Percentiles rank a stretch among this genome's conserved stretches.
Conservation (phyloP, 345 rosid genomes). For the Populus alba region DNA sequence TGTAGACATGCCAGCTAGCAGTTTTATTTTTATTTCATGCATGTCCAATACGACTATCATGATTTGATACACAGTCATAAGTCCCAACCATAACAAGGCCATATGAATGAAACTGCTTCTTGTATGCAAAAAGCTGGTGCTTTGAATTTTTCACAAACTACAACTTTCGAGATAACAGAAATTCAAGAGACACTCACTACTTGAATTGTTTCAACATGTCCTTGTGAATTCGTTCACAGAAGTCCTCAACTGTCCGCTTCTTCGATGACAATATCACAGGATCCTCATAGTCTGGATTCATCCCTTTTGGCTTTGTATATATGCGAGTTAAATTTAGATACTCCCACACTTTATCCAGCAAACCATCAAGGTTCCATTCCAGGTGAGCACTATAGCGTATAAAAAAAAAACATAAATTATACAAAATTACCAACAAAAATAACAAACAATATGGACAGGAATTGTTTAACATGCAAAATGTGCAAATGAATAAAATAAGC, state of each 20-base stretch:
- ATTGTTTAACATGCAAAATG: no score
- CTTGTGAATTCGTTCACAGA: conserved; percentile 81
- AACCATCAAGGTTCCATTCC: conserved; percentile 97
- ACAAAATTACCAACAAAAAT: not conserved
- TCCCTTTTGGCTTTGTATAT: conserved; percentile 91
- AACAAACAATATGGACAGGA: no score
- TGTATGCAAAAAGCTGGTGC: no score
- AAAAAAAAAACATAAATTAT: not conserved
- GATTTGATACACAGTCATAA: no score
- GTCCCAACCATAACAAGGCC: no score
- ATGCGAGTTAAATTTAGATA: conserved; percentile 87
- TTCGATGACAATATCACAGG: conserved; percentile 89
- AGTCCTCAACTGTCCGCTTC: conserved; percentile 88
- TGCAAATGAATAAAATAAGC: not conserved
- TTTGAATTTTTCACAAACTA: not conserved
- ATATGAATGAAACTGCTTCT: no score
- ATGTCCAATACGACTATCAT: no score
- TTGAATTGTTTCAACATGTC: conserved; percentile 91
- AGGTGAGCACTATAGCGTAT: conserved; percentile 68
- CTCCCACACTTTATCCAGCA: conserved; percentile 91
- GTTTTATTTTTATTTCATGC: not conserved
- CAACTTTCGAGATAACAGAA: not conserved
- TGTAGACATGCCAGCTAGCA: not conserved
- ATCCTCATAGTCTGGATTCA: conserved; percentile 97
- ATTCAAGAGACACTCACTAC: conserved; percentile 58